Evolutionary conservation across 2,329 filamentous ascomycete genomes (phyloP).

Genomic region (Exophiala bonariae): DNA sequence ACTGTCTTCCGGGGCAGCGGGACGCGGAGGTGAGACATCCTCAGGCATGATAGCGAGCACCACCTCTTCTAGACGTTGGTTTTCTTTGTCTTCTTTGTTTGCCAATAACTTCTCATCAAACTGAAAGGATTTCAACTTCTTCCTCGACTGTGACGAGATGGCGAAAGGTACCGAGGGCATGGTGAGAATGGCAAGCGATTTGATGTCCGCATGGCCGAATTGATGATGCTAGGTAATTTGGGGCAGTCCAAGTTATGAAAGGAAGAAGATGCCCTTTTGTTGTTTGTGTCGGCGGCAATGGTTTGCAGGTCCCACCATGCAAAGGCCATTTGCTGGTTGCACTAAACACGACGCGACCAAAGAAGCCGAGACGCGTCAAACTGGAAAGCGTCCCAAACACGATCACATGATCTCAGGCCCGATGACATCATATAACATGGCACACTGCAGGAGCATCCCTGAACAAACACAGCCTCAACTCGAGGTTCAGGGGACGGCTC

Average conservation of each 20-base stretch:
- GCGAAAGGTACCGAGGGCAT: conserved; percentile 16
- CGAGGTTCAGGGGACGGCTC: neutral
- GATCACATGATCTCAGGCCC: neutral
- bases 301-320: too few relatives aligned
- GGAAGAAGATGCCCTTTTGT: neutral
- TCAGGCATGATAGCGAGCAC: neutral
- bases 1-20: conserved; percentile 2
- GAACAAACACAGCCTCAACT: conserved; percentile 4
- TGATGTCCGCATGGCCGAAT: too few relatives aligned
- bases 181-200: conserved; percentile 1
- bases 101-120: conserved; percentile 12
- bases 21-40: neutral
- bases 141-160: conserved; percentile 23
- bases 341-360: neutral
- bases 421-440: conserved; percentile 5
- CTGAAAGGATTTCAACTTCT: conserved; percentile 20
- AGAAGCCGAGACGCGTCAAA: too few relatives aligned
- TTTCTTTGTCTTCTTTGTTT: conserved; percentile 19
- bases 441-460: neutral
- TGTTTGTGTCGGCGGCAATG: conserved; percentile 5
- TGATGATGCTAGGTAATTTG: conserved; percentile 2
- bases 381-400: too few relatives aligned
- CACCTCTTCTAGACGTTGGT: conserved; percentile 1
- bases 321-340: neutral
- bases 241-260: neutral